Base-by-base conservation (phyloP, 257 asterid genomes). In the Primulina tabacum region DNA sequence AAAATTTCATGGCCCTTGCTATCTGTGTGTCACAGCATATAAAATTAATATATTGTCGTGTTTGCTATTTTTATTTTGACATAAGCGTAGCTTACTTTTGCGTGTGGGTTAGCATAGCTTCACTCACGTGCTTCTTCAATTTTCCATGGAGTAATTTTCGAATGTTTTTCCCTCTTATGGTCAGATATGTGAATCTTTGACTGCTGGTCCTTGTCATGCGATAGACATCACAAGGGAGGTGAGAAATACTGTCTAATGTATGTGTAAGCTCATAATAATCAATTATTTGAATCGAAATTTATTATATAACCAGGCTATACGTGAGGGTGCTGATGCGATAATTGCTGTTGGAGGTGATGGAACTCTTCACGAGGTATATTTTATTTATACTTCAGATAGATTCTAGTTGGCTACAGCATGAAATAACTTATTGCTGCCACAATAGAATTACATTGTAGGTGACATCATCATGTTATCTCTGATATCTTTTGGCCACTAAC, bases 301-400 rank as follows among this genome's bases (percentile, higher is more conserved):
- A 60, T 67, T 75, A 4, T 73, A 34, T 74, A 60, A 69, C 65
- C 87, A 92, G 98, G 98, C 98, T 69, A 92, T 89, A 69, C 94
- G 90, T 10, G 92, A 92, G 73, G 96, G 98, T 81, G 98, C 90
- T 62, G 89, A 89, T 78, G 98, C 95, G 50, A 95, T 92, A 72
- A 74, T 92, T 77, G 96, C 98, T 18, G 98, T 92, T 75, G 98
- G 98, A 50, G 98, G 98, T 21, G 98, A 92, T 77, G 96, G 98
- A 71, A 92, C 98, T 72, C 95, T 92, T 76, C 98, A 92, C 17
- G 98, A 89, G 95, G 98, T 92, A 74, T 52, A 58, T 32, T 70
- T 35, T 67, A 33, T 30, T 65, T 43, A 37, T 60, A 65, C 61
- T 72, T 67, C 33, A 8, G 16, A 68, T 20, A 29, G 30, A 73